Evolutionary conservation across 2,329 filamentous ascomycete species (phyloP).

Genomic region (Diplodia sapinea): DNA sequence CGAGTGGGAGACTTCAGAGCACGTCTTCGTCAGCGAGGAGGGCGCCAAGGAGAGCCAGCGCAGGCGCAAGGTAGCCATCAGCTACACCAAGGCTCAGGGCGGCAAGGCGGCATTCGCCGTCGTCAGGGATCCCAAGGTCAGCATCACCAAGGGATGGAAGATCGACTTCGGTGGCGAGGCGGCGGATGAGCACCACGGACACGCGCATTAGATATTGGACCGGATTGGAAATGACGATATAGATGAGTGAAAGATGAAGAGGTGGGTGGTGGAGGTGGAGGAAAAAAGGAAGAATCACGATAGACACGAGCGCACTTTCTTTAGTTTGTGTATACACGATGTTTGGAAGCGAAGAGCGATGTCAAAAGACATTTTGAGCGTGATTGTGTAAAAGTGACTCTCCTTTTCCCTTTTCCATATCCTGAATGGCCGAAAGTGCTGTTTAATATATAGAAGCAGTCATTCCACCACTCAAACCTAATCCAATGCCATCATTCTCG

Average conservation of each 20-base stretch:
- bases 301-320: constrained; percentile 6
- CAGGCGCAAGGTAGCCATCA: constrained; percentile 59
- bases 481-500: neutral
- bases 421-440: neutral
- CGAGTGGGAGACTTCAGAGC: constrained; percentile 69
- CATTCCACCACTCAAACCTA: neutral
- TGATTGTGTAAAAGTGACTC: neutral
- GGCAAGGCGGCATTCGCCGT: constrained; percentile 67
- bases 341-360: neutral
- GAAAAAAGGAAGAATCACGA: constrained; percentile 3
- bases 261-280: neutral
- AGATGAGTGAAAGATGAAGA: neutral
- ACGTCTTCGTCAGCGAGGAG: constrained; percentile 69
- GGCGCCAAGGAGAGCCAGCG: constrained; percentile 52
- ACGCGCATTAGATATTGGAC: constrained; percentile 9
- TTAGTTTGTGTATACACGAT: constrained; percentile 1
- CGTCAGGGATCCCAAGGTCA: constrained; percentile 66
- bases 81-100: constrained; percentile 61
- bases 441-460: neutral
- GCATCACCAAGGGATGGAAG: constrained; percentile 69
- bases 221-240: neutral
- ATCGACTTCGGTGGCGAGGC: constrained; percentile 55
- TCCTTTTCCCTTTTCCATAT: neutral
- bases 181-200: constrained; percentile 6
- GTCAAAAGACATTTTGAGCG: neutral